Conservation (phyloP, 2,329 filamentous ascomycete genomes). For the Claviceps sp. region DNA sequence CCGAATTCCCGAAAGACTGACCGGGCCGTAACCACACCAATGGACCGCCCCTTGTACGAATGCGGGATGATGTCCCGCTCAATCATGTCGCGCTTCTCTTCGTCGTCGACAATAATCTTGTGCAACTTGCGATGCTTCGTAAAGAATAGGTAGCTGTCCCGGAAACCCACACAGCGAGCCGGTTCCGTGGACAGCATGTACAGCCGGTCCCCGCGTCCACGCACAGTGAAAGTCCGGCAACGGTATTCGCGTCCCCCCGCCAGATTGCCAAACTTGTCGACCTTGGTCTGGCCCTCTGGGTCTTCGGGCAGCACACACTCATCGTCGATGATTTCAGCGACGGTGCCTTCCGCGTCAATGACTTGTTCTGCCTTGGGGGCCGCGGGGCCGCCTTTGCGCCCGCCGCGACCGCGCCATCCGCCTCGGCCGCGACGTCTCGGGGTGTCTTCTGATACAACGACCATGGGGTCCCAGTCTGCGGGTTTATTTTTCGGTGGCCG, state of each 20-base stretch:
- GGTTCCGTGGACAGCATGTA: constrained; percentile 99
- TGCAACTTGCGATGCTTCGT: constrained; percentile 92
- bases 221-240: constrained; percentile 86
- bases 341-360: constrained; percentile 86
- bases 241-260: constrained; percentile 80
- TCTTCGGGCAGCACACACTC: constrained; percentile 85
- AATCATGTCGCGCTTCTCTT: constrained; percentile 95
- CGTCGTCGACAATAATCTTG: constrained; percentile 96
- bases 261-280: constrained; percentile 77
- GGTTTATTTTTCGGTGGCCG: constrained; percentile 76
- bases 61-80: constrained; percentile 91
- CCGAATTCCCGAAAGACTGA: constrained; percentile 97
- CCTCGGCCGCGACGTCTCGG: constrained; percentile 53
- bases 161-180: constrained; percentile 89
- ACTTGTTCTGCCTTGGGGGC: constrained; percentile 71
- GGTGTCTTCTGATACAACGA: constrained; percentile 43
- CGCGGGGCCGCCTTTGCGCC: constrained; percentile 52
- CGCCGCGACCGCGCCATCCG: constrained; percentile 58
- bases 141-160: constrained; percentile 97
- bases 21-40: constrained; percentile 89
- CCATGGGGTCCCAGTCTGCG: constrained; percentile 59
- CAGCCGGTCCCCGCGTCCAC: constrained; percentile 66
- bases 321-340: constrained; percentile 80
- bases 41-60: constrained; percentile 95
- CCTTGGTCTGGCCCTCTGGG: constrained; percentile 78